Evolutionary conservation across 495 filamentous ascomycete species (phyloP).

Genomic region (Lindgomyces ingoldianus): DNA sequence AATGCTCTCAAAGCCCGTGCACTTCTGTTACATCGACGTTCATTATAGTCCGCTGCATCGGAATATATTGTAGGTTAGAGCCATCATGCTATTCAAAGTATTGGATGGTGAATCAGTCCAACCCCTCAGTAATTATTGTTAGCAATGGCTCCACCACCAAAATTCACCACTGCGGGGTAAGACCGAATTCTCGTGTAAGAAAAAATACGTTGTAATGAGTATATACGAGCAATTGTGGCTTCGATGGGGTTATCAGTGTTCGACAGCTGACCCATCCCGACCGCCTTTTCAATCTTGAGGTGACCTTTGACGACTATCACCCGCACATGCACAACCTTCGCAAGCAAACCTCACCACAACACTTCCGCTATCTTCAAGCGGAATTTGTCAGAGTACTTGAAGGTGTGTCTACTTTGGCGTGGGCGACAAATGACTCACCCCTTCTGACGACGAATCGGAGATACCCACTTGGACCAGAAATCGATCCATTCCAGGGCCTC

Average conservation of each 20-base stretch:
- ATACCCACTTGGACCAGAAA: slow-evolving; percentile 45
- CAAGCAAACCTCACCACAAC: slow-evolving; percentile 41
- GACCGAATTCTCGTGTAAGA: neutral
- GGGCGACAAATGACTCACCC: slow-evolving; percentile 42
- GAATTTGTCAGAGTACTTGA: slow-evolving; percentile 51
- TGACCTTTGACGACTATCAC: slow-evolving; percentile 11
- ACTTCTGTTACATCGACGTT: too few species aligned
- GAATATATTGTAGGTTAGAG: too few species aligned
- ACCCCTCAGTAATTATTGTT: neutral
- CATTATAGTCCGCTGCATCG: too few species aligned
- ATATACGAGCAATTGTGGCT: neutral
- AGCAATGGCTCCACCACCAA: neutral
- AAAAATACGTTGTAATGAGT: neutral
- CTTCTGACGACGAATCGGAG: slow-evolving; percentile 46
- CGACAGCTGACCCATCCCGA: neutral
- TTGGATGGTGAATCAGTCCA: neutral
- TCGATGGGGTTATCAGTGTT: slow-evolving; percentile 4
- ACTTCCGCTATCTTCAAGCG: slow-evolving; percentile 51
- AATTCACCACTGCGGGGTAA: neutral
- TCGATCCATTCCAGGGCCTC: neutral
- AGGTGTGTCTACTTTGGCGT: slow-evolving; percentile 45
- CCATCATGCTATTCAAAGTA: too few species aligned
- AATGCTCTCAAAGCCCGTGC: too few species aligned
- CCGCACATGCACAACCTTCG: neutral
- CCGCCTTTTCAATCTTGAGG: slow-evolving; percentile 11